phyloP scores from a whole-genome alignment of 2,329 filamentous ascomycete species.

The Aureobasidium sp. region DNA sequence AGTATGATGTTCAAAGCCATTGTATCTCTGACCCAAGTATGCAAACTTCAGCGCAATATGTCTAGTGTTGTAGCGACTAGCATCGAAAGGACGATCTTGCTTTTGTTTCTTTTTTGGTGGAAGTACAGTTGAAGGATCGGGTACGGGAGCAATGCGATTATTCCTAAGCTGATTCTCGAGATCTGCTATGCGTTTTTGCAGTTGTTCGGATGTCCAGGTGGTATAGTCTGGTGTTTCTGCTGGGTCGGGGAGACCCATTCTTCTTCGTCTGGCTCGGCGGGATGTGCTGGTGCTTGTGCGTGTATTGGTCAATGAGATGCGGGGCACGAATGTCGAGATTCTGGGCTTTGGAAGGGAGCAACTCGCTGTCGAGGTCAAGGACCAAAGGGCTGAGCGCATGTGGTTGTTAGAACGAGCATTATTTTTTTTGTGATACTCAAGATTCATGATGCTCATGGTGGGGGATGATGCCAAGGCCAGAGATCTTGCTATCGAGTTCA shows the following conservation, averaged over 20 bases:
- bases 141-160: background rate
- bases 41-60: conserved; percentile 88
- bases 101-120: conserved; percentile 24
- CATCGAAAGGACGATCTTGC: conserved; percentile 58
- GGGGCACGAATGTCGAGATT: background rate
- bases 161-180: conserved; percentile 59
- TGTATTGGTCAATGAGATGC: background rate
- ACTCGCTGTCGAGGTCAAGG: background rate
- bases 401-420: background rate
- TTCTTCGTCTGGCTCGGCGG: background rate
- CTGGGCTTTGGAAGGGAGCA: background rate
- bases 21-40: conserved; percentile 85
- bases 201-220: conserved; percentile 38
- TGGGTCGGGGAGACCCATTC: background rate
- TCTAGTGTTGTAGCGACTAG: conserved; percentile 72
- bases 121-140: background rate
- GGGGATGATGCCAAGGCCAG: background rate
- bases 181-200: conserved; percentile 60
- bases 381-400: background rate
- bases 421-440: background rate
- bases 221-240: conserved; percentile 2
- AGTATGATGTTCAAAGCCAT: conserved; percentile 83
- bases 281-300: background rate
- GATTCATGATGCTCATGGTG: background rate
- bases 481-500: background rate